Percentiles rank a stretch among this genome's conserved stretches.
Conservation (phyloP, 768 basidiomycete genomes). For the Gymnopilus junonius region DNA sequence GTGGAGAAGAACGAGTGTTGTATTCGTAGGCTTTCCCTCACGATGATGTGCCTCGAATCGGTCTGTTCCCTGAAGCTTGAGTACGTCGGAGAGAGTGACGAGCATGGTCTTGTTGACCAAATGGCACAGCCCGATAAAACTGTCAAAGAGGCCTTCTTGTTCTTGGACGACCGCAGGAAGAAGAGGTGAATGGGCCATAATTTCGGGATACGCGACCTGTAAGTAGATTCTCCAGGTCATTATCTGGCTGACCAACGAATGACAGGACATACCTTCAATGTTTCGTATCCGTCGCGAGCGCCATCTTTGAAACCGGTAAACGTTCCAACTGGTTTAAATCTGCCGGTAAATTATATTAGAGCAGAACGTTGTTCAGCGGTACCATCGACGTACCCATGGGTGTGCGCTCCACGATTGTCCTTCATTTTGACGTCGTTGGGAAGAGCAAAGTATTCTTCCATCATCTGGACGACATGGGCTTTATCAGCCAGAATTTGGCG, state of each 20-base stretch:
- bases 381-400: constrained; percentile 7
- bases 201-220: constrained; percentile 12
- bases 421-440: constrained; percentile 7
- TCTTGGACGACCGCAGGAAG: constrained; percentile 4
- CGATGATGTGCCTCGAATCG: constrained; percentile 11
- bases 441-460: constrained; percentile 14
- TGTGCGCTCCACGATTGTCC: constrained; percentile 6
- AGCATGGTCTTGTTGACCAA: constrained; percentile 11
- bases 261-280: constrained; percentile 1
- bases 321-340: constrained; percentile 10
- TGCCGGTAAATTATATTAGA: neutral
- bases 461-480: constrained; percentile 4
- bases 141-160: constrained; percentile 5
- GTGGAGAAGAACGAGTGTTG: constrained; percentile 12
- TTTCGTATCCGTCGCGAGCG: constrained; percentile 12
- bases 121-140: constrained; percentile 11
- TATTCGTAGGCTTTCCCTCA: constrained; percentile 9
- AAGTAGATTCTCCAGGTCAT: neutral
- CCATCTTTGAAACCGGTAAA: constrained; percentile 12
- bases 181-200: neutral
- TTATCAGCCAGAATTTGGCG: constrained; percentile 5
- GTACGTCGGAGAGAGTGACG: constrained; percentile 5
- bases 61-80: neutral
- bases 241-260: neutral
- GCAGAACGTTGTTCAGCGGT: neutral